A percentile compares a stretch with the other conserved stretches of the same genome.
phyloP scores from a whole-genome alignment of 2,329 filamentous ascomycete species.

The Cladosporium cucumerinum region DNA sequence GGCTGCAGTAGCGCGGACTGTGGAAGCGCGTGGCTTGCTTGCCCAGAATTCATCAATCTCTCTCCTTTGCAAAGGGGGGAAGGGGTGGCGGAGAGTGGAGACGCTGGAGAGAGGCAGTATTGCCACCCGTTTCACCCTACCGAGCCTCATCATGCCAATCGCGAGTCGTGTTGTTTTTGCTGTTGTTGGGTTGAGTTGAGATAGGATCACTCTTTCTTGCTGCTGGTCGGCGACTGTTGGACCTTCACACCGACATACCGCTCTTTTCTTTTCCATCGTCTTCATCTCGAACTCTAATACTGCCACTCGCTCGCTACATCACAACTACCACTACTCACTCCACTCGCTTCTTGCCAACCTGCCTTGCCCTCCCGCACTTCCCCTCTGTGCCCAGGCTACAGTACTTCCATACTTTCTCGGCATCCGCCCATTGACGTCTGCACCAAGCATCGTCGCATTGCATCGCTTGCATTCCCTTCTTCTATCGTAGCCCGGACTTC shows the following conservation, averaged over 20 bases:
- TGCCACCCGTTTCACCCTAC: background rate
- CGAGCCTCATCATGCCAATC: background rate
- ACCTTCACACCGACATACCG: background rate
- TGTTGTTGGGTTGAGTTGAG: background rate
- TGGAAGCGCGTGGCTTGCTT: constrained; percentile 12
- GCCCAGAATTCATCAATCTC: background rate
- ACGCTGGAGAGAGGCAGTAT: background rate
- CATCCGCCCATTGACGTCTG: constrained; percentile 3
- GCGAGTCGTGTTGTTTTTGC: background rate
- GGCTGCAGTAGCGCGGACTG: background rate
- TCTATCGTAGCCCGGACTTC: background rate
- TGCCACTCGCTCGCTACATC: constrained; percentile 2
- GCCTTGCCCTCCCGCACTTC: background rate
- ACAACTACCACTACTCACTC: background rate
- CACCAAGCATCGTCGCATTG: background rate
- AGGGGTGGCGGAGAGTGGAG: background rate
- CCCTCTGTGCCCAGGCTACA: background rate
- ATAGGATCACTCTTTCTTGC: background rate
- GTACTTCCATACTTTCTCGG: constrained; percentile 1
- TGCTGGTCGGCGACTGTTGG: background rate
- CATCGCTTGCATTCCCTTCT: background rate
- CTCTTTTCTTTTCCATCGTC: background rate
- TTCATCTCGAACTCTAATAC: background rate
- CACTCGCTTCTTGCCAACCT: background rate
- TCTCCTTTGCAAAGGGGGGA: background rate